Base-by-base conservation (phyloP, 208 protist genomes). In the Trypanosoma caninum region DNA sequence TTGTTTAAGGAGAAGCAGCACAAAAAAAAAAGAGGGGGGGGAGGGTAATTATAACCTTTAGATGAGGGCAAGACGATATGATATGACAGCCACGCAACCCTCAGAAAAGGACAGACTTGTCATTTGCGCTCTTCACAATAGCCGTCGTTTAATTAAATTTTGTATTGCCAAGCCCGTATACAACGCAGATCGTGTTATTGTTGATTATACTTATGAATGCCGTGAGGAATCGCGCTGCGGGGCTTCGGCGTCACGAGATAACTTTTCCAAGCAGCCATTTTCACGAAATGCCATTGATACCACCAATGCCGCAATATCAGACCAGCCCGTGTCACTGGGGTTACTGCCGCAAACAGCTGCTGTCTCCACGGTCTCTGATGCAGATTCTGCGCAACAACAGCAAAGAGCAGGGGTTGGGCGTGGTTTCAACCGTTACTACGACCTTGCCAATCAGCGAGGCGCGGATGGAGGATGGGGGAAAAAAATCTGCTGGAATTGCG, bases 401-500 rank as follows among this genome's bases (percentile, higher is more conserved):
- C 30, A 47, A 41, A 44, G 31, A n/a, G 35, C 28, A n/a, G 45
- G 14, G 9, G 16, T 18, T 35, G 11, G 37, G 37, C 67, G 67
- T 23, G 60, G 38, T 18, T 67, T 64, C 4, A 59, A 67, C 3
- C 69, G 85, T 23, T 93, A 93, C 70, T 93, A 88, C 57, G 85
- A 93, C 59, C 34, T 82, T 4, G 4, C 56, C n/a, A 65, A 63
- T 20, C 61, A 59, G 37, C 71, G 74, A 16, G 61, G 40, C 11
- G 50, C 64, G 3, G 72, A 56, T 33, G 56, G 33, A 47, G 30
- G 22, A 59, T 61, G 38, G 38, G 18, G 62, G 8, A 73, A 59
- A 13, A 87, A 88, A 61, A 78, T 93, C n/a, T 93, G 86, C 69
- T 93, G 86, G 86, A 73, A 74, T 61, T 93, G 86, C 45, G 86